These are phyloP conservation scores for Closterium sp. DNA, from an alignment of 139 green algal species.

Conservation along the genomic window DNA sequence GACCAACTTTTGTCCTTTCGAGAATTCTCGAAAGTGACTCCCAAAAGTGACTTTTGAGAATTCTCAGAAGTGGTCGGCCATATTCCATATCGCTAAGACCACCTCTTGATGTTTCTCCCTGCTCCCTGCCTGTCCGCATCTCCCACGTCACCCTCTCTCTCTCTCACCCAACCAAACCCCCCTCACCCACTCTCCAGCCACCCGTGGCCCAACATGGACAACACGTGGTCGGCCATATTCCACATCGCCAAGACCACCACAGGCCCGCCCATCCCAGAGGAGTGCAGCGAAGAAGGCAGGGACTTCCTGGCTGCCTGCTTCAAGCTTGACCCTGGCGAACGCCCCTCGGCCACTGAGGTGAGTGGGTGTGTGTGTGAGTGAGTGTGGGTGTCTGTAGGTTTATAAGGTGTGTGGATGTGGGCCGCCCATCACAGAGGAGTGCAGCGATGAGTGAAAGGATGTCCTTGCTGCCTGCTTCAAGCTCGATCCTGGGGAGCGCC, in stretches of 20 bases:
- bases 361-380: neutral
- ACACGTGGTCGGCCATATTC: slow-evolving; percentile 62
- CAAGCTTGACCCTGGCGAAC: slow-evolving; percentile 3
- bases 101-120: neutral
- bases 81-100: slow-evolving; percentile 58
- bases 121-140: neutral
- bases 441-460: too few species aligned
- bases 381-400: neutral
- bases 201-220: slow-evolving; percentile 54
- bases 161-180: neutral
- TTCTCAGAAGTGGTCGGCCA: slow-evolving; percentile 58
- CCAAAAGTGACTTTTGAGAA: too few species aligned
- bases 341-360: slow-evolving; percentile 16
- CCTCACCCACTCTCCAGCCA: neutral
- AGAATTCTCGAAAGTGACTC: too few species aligned
- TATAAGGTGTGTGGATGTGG: neutral
- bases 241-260: slow-evolving; percentile 46
- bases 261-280: slow-evolving; percentile 5
- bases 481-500: slow-evolving; percentile 2
- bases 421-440: neutral
- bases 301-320: slow-evolving; percentile 23
- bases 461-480: neutral
- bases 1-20: too few species aligned
- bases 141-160: neutral
- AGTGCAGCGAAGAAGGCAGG: neutral